These are phyloP conservation scores for Xylariaceae sp. DNA, from an alignment of 2,329 filamentous ascomycete species.

Conservation along the genomic window DNA sequence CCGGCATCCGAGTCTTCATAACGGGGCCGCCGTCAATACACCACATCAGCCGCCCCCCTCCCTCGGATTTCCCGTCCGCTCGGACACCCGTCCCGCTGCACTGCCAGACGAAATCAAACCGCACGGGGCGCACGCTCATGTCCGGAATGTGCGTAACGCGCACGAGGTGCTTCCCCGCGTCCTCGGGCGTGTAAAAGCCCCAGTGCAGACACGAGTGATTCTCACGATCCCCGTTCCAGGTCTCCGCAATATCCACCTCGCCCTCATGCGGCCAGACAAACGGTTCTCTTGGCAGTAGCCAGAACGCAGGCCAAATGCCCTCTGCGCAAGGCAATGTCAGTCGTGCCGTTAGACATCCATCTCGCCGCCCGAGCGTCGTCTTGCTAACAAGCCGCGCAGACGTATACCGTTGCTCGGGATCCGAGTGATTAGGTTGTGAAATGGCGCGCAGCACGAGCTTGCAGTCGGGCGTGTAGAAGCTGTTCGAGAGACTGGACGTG, in stretches of 20 bases:
- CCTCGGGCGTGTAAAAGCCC: conserved; percentile 50
- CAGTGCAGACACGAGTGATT: conserved; percentile 57
- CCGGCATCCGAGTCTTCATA: conserved; percentile 51
- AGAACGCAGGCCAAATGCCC: conserved; percentile 59
- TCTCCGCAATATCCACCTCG: conserved; percentile 56
- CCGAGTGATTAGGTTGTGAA: conserved; percentile 31
- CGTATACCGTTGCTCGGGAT: conserved; percentile 44
- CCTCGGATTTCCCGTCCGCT: conserved; percentile 40
- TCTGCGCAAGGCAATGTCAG: conserved; percentile 48
- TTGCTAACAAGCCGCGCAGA: conserved; percentile 51
- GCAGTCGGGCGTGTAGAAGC: conserved; percentile 49
- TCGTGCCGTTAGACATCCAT: conserved; percentile 48
- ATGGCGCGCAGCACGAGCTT: conserved; percentile 50
- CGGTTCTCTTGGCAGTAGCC: conserved; percentile 53
- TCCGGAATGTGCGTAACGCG: conserved; percentile 45
- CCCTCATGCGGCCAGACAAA: conserved; percentile 56
- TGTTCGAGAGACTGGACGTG: conserved; percentile 43
- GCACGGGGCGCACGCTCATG: conserved; percentile 43
- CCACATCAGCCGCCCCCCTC: conserved; percentile 48
- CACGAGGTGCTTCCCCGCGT: conserved; percentile 53
- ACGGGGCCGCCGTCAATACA: conserved; percentile 53
- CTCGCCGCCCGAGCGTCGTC: conserved; percentile 45
- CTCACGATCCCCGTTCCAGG: conserved; percentile 52
- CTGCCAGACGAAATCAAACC: conserved; percentile 54
- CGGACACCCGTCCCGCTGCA: conserved; percentile 38